Base-by-base conservation (phyloP, 2,329 filamentous ascomycete genomes). In the Aaosphaeria arxii region DNA sequence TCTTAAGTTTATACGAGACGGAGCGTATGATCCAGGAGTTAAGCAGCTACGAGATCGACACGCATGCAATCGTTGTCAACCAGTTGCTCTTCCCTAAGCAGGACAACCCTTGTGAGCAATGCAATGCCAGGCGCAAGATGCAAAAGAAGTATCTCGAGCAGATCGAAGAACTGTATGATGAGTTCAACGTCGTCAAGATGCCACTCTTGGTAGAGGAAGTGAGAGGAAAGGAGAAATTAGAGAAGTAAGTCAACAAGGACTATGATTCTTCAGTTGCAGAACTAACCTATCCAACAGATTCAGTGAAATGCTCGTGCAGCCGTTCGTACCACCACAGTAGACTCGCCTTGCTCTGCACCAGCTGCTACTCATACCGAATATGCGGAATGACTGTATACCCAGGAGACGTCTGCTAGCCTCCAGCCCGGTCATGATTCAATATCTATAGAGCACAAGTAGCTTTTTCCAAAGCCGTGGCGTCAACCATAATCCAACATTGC, bases 21-120 rank as follows among this genome's bases (percentile, higher is more conserved):
- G 94, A 99, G 79, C 88, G 94, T 63, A 97, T 99, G 94, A 97
- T 99, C 63, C 94, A 99, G 79, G 94, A 99, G 77, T 79, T 99
- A 52, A 86, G 90, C 42, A 88, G 83, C 70, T 99, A 96, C 75
- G 79, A 87, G 65, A 99, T 99, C 69, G 94, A 99, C 71, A 96
- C 92, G 5, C 94, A 97, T 76, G 85, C 87, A 67, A 97, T 99
- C 69, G 94, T 99, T 41, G 94, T 99, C 64, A 99, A 99, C 74
- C 94, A 99, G 79, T 80, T 99, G 58, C 78, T 99, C 48, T 99
- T 96, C 76, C 94, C 94, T 13, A 89, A 88, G 72, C 81, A 86
- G 57, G 86, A 85, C 45, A 95, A 87, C 67, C 81, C 84, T 33
- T 99, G 94, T 73, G 91, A 96, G 54, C 94, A 99, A 77, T 99